Base-by-base conservation (phyloP, 371 early-diverging fungal genomes). In the Mucor irregularis region DNA sequence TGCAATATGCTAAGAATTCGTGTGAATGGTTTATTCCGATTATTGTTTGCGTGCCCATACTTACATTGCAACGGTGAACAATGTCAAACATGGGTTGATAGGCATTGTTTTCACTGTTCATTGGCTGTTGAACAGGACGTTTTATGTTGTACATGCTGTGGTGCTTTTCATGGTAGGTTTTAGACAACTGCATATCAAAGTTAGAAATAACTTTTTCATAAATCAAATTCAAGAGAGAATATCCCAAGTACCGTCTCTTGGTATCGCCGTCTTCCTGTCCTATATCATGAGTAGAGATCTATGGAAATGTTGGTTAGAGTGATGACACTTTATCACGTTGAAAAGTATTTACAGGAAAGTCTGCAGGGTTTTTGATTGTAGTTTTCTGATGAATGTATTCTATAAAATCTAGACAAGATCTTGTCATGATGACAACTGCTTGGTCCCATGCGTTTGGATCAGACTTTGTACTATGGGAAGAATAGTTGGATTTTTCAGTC, bases 221-320 rank as follows among this genome's bases (percentile, higher is more conserved):
- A 0, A 66, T 0, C 2, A 37, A 4, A 30, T 29, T 39, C 5
- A 43, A n/a, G 3, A 66, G 34, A 26, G 33, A 66, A 43, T 53
- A 53, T 13, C 28, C 61, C 4, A 66, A 43, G 35, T 66, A 66
- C 17, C 55, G 53, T 34, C 66, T 31, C 33, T 50, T 66, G 0
- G 17, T 38, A 48, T 64, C 59, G 8, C 60, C 60, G 48, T 30
- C 30, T 21, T 64, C 56, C 25, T n/a, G 21, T 13, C 64, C 64
- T 22, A 64, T 59, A 45, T 64, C 49, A 0, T 5, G 25, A 7
- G 44, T 49, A 16, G 43, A 25, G 19, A 50, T 21, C 64, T 64
- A 53, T 16, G 34, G 10, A 24, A 16, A 1, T 2, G 16, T 0
- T 39, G 14, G 14, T 42, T 30, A 28, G 16, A 11, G 26, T 39